These are phyloP conservation scores for Phaeosphaeriaceae sp. DNA, from an alignment of 2,329 filamentous ascomycete genomes.

Conservation along the genomic window DNA sequence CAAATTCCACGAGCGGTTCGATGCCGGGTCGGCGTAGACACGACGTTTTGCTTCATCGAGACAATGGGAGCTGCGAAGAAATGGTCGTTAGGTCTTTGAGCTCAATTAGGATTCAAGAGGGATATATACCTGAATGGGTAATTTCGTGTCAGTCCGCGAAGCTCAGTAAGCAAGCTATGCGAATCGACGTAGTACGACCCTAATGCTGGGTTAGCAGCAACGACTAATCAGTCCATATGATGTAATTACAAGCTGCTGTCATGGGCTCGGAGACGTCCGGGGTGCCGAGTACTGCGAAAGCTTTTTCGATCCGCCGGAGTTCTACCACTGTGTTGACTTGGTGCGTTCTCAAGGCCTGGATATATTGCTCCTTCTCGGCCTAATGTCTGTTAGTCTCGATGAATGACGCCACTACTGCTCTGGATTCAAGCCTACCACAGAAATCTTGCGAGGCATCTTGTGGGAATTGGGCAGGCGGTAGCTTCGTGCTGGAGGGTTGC, in stretches of 20 bases:
- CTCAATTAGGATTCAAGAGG: background rate
- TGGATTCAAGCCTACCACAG: conserved; percentile 20
- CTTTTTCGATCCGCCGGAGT: conserved; percentile 73
- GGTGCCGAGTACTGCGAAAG: conserved; percentile 65
- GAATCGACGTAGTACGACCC: conserved; percentile 73
- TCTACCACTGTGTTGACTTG: conserved; percentile 77
- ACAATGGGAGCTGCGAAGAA: conserved; percentile 61
- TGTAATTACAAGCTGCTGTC: conserved; percentile 66
- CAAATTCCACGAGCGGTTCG: conserved; percentile 76
- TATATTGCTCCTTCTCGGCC: conserved; percentile 62
- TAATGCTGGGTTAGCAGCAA: conserved; percentile 14
- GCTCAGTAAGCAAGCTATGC: conserved; percentile 72
- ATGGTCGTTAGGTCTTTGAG: background rate
- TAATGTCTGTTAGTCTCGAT: conserved; percentile 26
- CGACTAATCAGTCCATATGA: background rate
- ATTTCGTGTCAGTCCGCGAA: conserved; percentile 70
- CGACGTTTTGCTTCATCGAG: conserved; percentile 70
- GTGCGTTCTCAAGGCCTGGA: conserved; percentile 69
- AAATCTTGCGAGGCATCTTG: conserved; percentile 39
- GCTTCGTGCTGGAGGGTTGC: conserved; percentile 31
- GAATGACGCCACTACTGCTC: background rate
- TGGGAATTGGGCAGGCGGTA: conserved; percentile 31
- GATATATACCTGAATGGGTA: conserved; percentile 65
- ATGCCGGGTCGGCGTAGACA: conserved; percentile 69
- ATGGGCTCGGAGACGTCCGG: conserved; percentile 70